phyloP scores from a whole-genome alignment of 1,139 yeast genomes.

The Nakaseomyces glabratus region DNA sequence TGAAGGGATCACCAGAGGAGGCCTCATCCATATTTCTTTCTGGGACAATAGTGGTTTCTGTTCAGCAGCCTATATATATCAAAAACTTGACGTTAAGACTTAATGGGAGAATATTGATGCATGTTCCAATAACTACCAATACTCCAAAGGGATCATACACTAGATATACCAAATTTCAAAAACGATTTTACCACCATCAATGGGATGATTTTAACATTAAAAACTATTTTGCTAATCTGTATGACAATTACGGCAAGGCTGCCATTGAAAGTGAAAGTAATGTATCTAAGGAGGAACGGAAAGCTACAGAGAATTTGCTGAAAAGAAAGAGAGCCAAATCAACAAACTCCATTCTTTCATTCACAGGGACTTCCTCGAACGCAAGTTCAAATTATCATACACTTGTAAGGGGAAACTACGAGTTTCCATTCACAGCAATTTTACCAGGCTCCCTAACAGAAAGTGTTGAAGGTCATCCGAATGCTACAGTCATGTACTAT shows the following conservation, averaged over 20 bases:
- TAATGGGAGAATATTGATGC: constrained; percentile 53
- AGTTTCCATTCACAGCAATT: constrained; percentile 78
- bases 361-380: constrained; percentile 22
- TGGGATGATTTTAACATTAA: constrained; percentile 63
- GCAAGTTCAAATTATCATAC: constrained; percentile 32
- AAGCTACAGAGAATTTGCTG: constrained; percentile 17
- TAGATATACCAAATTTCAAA: constrained; percentile 52
- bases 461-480: constrained; percentile 83
- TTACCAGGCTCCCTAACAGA: constrained; percentile 83
- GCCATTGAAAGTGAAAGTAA: constrained; percentile 19
- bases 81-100: constrained; percentile 55
- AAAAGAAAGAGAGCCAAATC: constrained; percentile 8
- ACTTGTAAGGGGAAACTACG: constrained; percentile 71
- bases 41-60: constrained; percentile 71
- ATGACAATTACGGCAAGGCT: constrained; percentile 21
- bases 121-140: constrained; percentile 45
- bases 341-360: constrained; percentile 8
- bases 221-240: constrained; percentile 25
- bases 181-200: constrained; percentile 58
- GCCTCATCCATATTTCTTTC: constrained; percentile 69
- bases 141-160: constrained; percentile 40
- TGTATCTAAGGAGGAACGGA: constrained; percentile 1
- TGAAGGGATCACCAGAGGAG: constrained; percentile 69
- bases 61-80: constrained; percentile 65
- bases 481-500: constrained; percentile 70